These are phyloP conservation scores for Trichophyton verrucosum DNA, from an alignment of 2,329 filamentous ascomycete genomes.

Conservation along the genomic window DNA sequence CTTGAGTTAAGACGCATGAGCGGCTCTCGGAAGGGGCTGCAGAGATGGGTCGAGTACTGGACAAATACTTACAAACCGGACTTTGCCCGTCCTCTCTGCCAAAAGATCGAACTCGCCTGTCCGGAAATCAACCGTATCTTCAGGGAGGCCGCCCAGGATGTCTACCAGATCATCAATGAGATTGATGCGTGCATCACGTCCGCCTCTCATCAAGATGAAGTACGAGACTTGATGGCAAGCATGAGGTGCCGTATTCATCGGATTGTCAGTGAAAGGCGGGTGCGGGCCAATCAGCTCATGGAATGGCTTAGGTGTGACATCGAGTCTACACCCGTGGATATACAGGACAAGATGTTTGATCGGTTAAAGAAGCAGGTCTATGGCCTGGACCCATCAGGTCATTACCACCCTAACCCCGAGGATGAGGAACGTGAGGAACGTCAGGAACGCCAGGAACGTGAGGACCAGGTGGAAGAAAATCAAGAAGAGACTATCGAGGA, in stretches of 20 bases:
- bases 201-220: slow-evolving; percentile 16
- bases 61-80: slow-evolving; percentile 17
- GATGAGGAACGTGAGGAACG: background rate
- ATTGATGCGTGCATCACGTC: slow-evolving; percentile 14
- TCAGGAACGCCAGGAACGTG: background rate
- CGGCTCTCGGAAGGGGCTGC: slow-evolving; percentile 20
- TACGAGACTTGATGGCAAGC: slow-evolving; percentile 16
- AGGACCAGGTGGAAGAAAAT: background rate
- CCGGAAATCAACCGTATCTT: slow-evolving; percentile 19
- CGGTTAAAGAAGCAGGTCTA: slow-evolving; percentile 24
- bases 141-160: slow-evolving; percentile 16
- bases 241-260: slow-evolving; percentile 19
- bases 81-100: slow-evolving; percentile 12
- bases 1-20: slow-evolving; percentile 22
- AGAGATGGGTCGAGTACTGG: slow-evolving; percentile 22
- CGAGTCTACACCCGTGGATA: slow-evolving; percentile 21
- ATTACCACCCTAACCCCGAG: slow-evolving; percentile 23
- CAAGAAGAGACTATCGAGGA: background rate
- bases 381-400: slow-evolving; percentile 19
- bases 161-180: slow-evolving; percentile 17
- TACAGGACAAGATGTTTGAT: slow-evolving; percentile 19
- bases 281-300: slow-evolving; percentile 16
- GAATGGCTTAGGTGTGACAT: slow-evolving; percentile 17
- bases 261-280: slow-evolving; percentile 16
- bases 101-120: slow-evolving; percentile 11